Evolutionary conservation across 768 basidiomycete species (phyloP).

Genomic region (Daedaleopsis sinensis): DNA sequence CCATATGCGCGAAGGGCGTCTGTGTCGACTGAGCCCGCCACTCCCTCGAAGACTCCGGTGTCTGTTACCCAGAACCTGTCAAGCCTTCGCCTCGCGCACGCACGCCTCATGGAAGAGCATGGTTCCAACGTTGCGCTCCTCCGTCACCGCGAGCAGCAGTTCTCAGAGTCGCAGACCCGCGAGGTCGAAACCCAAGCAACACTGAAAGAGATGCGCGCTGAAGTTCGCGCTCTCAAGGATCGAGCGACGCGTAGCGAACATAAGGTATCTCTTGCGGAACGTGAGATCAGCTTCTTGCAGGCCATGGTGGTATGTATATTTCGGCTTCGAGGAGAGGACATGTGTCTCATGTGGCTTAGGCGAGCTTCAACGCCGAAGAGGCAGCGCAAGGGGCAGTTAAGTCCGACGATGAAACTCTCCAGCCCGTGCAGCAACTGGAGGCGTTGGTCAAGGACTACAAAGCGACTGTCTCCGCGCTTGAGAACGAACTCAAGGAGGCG

Average conservation of each 20-base stretch:
- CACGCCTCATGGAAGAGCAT: constrained; percentile 66
- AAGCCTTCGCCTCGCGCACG: constrained; percentile 61
- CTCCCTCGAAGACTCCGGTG: constrained; percentile 51
- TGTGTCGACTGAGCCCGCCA: constrained; percentile 36
- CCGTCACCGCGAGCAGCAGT: constrained; percentile 54
- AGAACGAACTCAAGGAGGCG: constrained; percentile 50
- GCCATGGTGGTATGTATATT: constrained; percentile 59
- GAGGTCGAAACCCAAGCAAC: constrained; percentile 22
- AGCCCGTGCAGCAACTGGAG: constrained; percentile 59
- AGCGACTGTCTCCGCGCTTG: constrained; percentile 45
- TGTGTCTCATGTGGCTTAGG: constrained; percentile 36
- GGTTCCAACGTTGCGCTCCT: constrained; percentile 59
- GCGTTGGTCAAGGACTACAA: constrained; percentile 59
- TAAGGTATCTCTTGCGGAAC: constrained; percentile 47
- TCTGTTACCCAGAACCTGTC: constrained; percentile 62
- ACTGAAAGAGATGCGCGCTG: constrained; percentile 37
- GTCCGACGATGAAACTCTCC: constrained; percentile 41
- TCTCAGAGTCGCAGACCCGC: constrained; percentile 42
- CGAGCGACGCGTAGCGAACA: constrained; percentile 41
- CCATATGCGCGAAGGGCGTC: constrained; percentile 38
- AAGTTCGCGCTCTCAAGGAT: constrained; percentile 44
- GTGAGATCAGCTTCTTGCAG: constrained; percentile 68
- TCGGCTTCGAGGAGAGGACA: neutral
- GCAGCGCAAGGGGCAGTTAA: constrained; percentile 33
- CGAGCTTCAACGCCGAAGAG: constrained; percentile 67